Conservation (phyloP, 768 basidiomycete species). For the Krasilnikovozyma curviuscula region DNA sequence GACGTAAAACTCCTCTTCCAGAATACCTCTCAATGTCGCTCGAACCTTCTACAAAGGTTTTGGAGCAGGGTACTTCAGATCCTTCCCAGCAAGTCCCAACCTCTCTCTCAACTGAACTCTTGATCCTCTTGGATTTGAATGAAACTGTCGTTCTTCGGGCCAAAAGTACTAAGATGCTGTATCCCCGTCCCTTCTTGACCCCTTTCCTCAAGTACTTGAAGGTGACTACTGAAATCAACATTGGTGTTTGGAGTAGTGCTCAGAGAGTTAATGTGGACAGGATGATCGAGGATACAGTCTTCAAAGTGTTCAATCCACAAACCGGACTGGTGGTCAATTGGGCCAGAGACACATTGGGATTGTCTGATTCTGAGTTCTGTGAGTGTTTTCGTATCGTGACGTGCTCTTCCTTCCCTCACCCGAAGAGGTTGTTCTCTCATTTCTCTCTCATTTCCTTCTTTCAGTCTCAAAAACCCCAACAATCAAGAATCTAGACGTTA, state of each 20-base stretch:
- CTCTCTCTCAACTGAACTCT: too few relatives aligned
- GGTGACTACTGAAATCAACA: conserved; percentile 15
- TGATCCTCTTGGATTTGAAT: conserved; percentile 14
- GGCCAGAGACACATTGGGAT: conserved; percentile 59
- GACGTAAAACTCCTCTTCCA: background rate
- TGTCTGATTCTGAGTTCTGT: conserved; percentile 47
- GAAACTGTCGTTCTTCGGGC: conserved; percentile 10
- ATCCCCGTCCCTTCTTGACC: conserved; percentile 8
- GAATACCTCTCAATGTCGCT: too few relatives aligned
- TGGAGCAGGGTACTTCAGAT: background rate
- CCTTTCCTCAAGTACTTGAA: conserved; percentile 10
- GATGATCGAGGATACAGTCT: conserved; percentile 7
- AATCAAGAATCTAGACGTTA: conserved; percentile 52
- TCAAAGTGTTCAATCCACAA: background rate
- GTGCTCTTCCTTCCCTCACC: background rate
- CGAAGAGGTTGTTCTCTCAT: background rate
- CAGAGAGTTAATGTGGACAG: conserved; percentile 27
- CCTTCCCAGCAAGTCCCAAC: background rate
- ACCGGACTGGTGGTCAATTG: conserved; percentile 34
- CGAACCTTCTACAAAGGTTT: too few relatives aligned
- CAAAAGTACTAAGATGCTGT: background rate
- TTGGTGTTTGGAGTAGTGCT: conserved; percentile 78
- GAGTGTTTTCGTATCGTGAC: conserved; percentile 26
- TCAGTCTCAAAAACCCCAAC: conserved; percentile 33
- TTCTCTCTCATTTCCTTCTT: conserved; percentile 7